These are phyloP conservation scores for Claviceps arundinis DNA, from an alignment of 2,329 filamentous ascomycete species.

Conservation along the genomic window DNA sequence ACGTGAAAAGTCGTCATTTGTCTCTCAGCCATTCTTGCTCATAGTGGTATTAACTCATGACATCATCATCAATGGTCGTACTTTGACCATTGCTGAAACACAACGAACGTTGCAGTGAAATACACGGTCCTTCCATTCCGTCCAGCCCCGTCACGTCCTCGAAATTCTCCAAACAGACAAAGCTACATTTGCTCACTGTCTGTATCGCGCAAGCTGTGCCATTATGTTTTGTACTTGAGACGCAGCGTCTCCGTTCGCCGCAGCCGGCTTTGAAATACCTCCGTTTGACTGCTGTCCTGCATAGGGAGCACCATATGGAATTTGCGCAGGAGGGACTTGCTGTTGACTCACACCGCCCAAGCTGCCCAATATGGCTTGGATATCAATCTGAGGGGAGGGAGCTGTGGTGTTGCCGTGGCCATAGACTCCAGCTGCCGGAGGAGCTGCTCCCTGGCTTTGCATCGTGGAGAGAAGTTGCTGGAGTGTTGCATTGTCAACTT, in stretches of 20 bases:
- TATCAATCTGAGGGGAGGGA: constrained; percentile 24
- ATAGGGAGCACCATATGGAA: constrained; percentile 18
- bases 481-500: constrained; percentile 55
- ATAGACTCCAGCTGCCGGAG: constrained; percentile 3
- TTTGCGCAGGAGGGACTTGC: constrained; percentile 12
- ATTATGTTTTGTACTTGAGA: constrained; percentile 60
- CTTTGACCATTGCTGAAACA: background rate
- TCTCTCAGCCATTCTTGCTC: background rate
- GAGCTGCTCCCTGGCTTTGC: constrained; percentile 10
- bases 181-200: constrained; percentile 27
- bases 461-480: constrained; percentile 56
- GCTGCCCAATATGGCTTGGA: constrained; percentile 32
- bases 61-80: background rate
- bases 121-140: background rate
- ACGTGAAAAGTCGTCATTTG: background rate
- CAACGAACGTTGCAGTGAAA: background rate
- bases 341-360: constrained; percentile 17
- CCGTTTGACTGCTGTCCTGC: constrained; percentile 17
- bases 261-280: constrained; percentile 10
- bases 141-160: background rate
- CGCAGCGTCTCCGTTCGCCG: constrained; percentile 22
- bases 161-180: too few relatives aligned
- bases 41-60: constrained; percentile 2
- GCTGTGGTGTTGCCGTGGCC: constrained; percentile 4
- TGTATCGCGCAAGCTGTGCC: constrained; percentile 54